A percentile compares a stretch with the other conserved stretches of the same genome.
Conservation (phyloP, 2,329 filamentous ascomycete genomes). For the Sclerotinia spermophila region DNA sequence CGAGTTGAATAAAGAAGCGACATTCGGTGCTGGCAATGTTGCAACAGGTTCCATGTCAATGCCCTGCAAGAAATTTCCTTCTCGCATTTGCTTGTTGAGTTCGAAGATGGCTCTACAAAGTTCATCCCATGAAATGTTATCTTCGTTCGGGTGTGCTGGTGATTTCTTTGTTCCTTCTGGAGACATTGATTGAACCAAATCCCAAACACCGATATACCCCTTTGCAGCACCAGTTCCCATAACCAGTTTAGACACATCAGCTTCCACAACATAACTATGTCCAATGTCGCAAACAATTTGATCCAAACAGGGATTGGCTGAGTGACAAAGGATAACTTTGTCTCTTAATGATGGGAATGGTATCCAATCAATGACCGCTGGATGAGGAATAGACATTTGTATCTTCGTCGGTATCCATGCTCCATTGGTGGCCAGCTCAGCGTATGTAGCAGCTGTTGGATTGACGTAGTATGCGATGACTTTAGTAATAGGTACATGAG, state of each 20-base stretch:
- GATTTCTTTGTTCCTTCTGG: not conserved
- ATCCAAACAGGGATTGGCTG: constrained; percentile 12
- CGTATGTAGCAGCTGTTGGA: constrained; percentile 11
- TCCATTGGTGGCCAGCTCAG: not conserved
- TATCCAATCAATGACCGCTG: constrained; percentile 7
- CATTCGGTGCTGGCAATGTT: constrained; percentile 4
- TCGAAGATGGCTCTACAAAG: constrained; percentile 8
- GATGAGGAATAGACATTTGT: constrained; percentile 8
- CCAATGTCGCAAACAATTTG: constrained; percentile 13
- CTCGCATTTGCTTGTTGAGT: constrained; percentile 3
- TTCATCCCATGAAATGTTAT: not conserved
- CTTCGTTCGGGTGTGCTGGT: not conserved
- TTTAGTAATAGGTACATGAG: constrained; percentile 7
- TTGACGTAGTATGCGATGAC: constrained; percentile 10
- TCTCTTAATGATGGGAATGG: constrained; percentile 13
- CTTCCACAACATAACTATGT: constrained; percentile 15
- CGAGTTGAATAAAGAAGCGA: constrained; percentile 8
- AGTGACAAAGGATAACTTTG: constrained; percentile 10
- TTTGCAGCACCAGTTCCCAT: not conserved
- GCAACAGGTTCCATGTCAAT: not conserved
- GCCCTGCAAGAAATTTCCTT: not conserved
- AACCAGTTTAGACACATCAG: constrained; percentile 9
- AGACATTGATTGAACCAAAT: constrained; percentile 6
- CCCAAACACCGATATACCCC: constrained; percentile 11
- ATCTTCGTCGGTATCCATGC: constrained; percentile 10